Evolutionary conservation across 2,329 filamentous ascomycete species (phyloP).

Genomic region (Hymenoscyphus scutula): DNA sequence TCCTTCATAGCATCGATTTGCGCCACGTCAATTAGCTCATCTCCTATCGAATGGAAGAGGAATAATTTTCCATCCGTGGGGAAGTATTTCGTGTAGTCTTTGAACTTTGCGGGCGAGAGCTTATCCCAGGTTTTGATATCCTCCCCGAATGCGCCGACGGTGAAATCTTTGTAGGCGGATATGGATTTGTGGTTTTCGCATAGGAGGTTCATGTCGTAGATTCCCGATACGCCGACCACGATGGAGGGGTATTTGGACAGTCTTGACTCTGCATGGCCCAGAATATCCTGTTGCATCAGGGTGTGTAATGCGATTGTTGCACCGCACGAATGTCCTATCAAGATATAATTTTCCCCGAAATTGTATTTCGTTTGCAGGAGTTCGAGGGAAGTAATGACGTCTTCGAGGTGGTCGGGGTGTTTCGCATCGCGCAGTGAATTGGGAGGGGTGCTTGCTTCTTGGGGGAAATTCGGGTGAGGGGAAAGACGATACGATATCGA

Average conservation of each 20-base stretch:
- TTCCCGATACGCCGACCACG: conserved; percentile 60
- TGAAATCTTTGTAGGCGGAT: conserved; percentile 25
- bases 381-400: conserved; percentile 51
- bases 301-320: conserved; percentile 62
- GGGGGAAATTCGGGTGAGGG: conserved; percentile 48
- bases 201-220: conserved; percentile 56
- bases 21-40: conserved; percentile 37
- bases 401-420: conserved; percentile 61
- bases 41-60: conserved; percentile 41
- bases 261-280: neutral
- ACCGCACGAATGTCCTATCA: conserved; percentile 63
- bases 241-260: conserved; percentile 42
- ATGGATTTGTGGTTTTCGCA: conserved; percentile 19
- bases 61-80: conserved; percentile 16
- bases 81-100: conserved; percentile 8
- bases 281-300: conserved; percentile 22
- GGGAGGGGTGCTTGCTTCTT: conserved; percentile 29
- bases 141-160: conserved; percentile 44
- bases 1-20: conserved; percentile 30
- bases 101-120: conserved; percentile 33
- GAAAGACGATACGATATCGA: conserved; percentile 65
- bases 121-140: conserved; percentile 50
- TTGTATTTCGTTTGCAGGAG: conserved; percentile 49
- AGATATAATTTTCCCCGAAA: conserved; percentile 48
- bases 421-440: conserved; percentile 41